A percentile compares a stretch with the other conserved stretches of the same genome.
These are phyloP conservation scores for Trichophyton simii DNA, from an alignment of 2,329 filamentous ascomycete species.

Conservation along the genomic window DNA sequence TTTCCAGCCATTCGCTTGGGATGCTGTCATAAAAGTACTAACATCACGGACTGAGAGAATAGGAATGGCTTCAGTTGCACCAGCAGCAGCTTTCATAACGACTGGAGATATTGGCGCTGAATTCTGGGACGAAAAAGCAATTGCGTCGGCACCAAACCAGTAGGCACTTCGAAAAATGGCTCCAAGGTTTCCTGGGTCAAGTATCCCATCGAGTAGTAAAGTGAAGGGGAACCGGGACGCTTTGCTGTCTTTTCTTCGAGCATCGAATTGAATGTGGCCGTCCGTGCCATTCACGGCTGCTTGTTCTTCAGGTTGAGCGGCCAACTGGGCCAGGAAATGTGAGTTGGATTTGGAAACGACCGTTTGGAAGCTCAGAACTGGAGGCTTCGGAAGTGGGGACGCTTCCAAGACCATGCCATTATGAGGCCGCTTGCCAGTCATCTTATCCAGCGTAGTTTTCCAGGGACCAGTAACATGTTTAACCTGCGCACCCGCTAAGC, in stretches of 20 bases:
- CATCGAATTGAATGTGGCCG: slow-evolving; percentile 31
- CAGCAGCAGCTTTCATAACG: slow-evolving; percentile 75
- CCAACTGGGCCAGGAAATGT: slow-evolving; percentile 49
- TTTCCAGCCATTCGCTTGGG: slow-evolving; percentile 61
- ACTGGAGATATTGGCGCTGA: slow-evolving; percentile 64
- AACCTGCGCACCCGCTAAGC: slow-evolving; percentile 40
- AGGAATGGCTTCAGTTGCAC: slow-evolving; percentile 68
- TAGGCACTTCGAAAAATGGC: slow-evolving; percentile 78
- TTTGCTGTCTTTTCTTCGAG: background rate
- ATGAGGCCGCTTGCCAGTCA: slow-evolving; percentile 71
- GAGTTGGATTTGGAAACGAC: slow-evolving; percentile 35
- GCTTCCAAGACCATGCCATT: slow-evolving; percentile 83
- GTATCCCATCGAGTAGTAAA: slow-evolving; percentile 35
- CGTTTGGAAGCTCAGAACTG: slow-evolving; percentile 47
- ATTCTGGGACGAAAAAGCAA: slow-evolving; percentile 61
- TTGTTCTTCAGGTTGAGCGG: slow-evolving; percentile 63
- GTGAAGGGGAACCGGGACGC: slow-evolving; percentile 27
- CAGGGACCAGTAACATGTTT: slow-evolving; percentile 49
- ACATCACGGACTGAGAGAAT: slow-evolving; percentile 59
- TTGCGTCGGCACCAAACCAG: slow-evolving; percentile 78
- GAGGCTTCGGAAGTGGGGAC: slow-evolving; percentile 64
- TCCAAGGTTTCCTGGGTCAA: slow-evolving; percentile 83
- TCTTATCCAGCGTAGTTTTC: slow-evolving; percentile 63
- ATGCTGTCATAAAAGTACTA: slow-evolving; percentile 55
- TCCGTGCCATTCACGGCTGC: slow-evolving; percentile 56